Percentiles rank a stretch among this genome's conserved stretches.
Conservation (phyloP, 2,329 filamentous ascomycete genomes). For the Diaporthe sp. region DNA sequence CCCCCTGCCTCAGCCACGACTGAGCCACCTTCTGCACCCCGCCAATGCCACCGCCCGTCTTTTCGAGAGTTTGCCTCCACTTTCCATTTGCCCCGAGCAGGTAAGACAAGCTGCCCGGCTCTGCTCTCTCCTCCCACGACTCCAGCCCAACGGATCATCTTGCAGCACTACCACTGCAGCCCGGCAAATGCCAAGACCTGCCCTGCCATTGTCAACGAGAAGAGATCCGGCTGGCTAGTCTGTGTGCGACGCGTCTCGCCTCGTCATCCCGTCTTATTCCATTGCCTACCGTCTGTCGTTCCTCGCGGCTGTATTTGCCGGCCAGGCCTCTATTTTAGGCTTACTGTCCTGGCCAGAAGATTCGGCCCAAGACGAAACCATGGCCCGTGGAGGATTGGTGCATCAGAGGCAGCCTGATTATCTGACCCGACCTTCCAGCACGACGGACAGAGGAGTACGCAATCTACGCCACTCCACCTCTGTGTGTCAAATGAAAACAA, state of each 20-base stretch:
- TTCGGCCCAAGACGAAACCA: slow-evolving; percentile 8
- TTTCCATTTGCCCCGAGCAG: background rate
- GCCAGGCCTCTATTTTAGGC: slow-evolving; percentile 5
- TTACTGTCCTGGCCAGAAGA: background rate
- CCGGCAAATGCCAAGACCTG: background rate
- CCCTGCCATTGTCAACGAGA: background rate
- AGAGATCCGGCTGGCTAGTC: background rate
- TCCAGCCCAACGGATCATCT: background rate
- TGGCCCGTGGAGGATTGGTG: background rate
- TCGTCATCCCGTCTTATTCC: slow-evolving; percentile 29
- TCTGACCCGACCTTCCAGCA: slow-evolving; percentile 5
- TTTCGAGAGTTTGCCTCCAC: slow-evolving; percentile 11
- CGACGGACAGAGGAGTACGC: background rate
- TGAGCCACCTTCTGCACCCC: slow-evolving; percentile 11
- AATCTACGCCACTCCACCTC: slow-evolving; percentile 2
- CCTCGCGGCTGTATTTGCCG: background rate
- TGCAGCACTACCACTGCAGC: background rate
- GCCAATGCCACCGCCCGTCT: background rate
- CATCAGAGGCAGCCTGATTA: slow-evolving; percentile 23
- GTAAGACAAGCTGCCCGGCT: background rate
- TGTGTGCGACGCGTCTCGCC: slow-evolving; percentile 34
- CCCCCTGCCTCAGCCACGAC: background rate
- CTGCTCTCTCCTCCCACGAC: background rate
- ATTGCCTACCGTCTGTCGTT: background rate
- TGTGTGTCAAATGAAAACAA: background rate